phyloP scores from a whole-genome alignment of 345 rosid genomes.

The Raphanus raphanistrum region DNA sequence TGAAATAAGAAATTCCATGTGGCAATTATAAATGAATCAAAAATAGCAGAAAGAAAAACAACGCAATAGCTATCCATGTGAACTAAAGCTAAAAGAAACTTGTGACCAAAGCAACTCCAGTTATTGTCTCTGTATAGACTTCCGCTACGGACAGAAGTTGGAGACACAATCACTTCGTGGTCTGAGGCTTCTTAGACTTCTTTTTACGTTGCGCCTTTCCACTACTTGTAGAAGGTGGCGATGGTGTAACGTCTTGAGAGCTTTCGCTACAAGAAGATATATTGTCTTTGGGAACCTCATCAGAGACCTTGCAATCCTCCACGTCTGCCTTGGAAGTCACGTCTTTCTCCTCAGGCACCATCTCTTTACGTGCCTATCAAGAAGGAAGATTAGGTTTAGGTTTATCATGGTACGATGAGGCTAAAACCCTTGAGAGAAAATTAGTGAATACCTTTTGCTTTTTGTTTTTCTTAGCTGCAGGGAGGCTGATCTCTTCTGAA shows the following conservation, averaged over 20 bases:
- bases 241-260: neutral
- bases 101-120: neutral
- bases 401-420: neutral
- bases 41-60: neutral
- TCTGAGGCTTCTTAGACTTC: neutral
- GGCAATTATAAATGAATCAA: neutral
- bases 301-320: neutral
- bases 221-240: neutral
- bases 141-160: neutral
- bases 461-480: slow-evolving; percentile 20
- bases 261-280: neutral
- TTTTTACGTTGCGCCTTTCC: neutral
- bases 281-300: neutral
- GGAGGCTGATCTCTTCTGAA: slow-evolving; percentile 62
- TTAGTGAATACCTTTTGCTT: neutral
- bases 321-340: neutral
- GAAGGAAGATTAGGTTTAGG: neutral
- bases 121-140: neutral
- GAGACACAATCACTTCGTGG: neutral
- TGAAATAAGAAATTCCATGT: neutral
- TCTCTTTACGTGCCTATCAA: neutral
- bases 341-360: neutral
- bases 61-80: neutral
- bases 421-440: neutral
- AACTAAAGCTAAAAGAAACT: neutral